A percentile compares a stretch with the other conserved stretches of the same genome.
Evolutionary conservation across 129 eudicot species (phyloP).

Genomic region (Flaveria ramosissima): DNA sequence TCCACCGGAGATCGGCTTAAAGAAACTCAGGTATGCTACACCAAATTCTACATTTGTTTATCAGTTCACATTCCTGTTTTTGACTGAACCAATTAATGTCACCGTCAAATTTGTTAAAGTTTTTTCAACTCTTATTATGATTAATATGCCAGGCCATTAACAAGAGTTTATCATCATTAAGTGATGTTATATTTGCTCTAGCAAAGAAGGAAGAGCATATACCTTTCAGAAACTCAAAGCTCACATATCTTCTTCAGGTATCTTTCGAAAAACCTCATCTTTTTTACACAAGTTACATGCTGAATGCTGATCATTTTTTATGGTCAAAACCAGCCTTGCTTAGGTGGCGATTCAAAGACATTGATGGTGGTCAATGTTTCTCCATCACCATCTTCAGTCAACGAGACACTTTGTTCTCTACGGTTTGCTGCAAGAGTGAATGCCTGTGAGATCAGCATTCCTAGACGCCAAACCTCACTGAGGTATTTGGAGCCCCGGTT

Average conservation of each 20-base stretch:
- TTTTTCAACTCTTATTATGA: background rate
- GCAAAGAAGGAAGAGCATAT: constrained; percentile 92
- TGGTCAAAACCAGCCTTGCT: constrained; percentile 71
- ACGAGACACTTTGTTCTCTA: constrained; percentile 88
- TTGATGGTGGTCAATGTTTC: constrained; percentile 91
- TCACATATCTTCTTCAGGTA: constrained; percentile 98
- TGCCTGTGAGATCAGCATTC: constrained; percentile 93
- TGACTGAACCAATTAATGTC: background rate
- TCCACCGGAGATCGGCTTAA: constrained; percentile 93
- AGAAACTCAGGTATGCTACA: constrained; percentile 81
- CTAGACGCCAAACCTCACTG: constrained; percentile 75
- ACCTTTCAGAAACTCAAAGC: constrained; percentile 96
- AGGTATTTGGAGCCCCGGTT: constrained; percentile 66
- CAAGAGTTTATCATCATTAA: constrained; percentile 83
- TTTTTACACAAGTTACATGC: background rate
- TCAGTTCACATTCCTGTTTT: too few relatives aligned
- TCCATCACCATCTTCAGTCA: constrained; percentile 69
- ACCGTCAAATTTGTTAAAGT: background rate
- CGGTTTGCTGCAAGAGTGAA: constrained; percentile 93
- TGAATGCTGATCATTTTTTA: background rate
- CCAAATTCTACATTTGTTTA: background rate
- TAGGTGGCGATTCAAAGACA: constrained; percentile 96
- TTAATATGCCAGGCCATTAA: constrained; percentile 68
- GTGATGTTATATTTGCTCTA: constrained; percentile 91
- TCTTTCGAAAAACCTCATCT: background rate